Base-by-base conservation (phyloP, 306 rosid species). In the Gleditsia sinensis region DNA sequence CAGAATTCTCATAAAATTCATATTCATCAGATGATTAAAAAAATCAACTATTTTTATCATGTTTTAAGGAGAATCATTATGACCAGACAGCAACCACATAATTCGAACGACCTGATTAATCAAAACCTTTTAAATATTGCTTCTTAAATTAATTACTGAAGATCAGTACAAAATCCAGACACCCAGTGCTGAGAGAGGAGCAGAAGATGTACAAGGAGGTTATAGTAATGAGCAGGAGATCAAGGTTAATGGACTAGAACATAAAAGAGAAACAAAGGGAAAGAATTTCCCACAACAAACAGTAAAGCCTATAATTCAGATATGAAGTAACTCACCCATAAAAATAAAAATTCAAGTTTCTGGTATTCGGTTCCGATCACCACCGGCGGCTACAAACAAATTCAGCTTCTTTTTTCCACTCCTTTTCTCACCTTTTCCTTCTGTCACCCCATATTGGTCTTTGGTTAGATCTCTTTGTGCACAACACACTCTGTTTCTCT, bases 371-470 rank as follows among this genome's bases (percentile, higher is more conserved):
- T 37, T 72, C 25, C 45, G 78, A 74, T 72, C 66, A 73, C 73
- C 83, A 82, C 70, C 72, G n/a, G 49, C 40, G 54, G 56, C 77
- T 27, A 67, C 20, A 75, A 76, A 80, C 85, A 88, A 60, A 78
- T 78, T 74, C 61, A 80, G 87, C 85, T 71, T 84, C 75, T 77
- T 76, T 61, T 19, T 39, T 23, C 28, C 21, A 9, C 7, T 69
- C 2, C 19, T 37, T 57, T 10, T 43, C 25, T 23, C 1, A 10
- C 37, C 59, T 2, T 36, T 64, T 40, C 78, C 54, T 74, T 65
- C 74, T 74, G 80, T 88, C 93, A 88, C 72, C 91, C 95, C 97
- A 89, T 90, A 84, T 78, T 82, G 75, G 27, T 66, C n/a, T 74
- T 80, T 78, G 75, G 43, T 65, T 67, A 82, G 91, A 81, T 84